Percentiles rank a stretch among this genome's conserved stretches.
phyloP scores from a whole-genome alignment of 2,329 filamentous ascomycete species.

The Curvularia sp. region DNA sequence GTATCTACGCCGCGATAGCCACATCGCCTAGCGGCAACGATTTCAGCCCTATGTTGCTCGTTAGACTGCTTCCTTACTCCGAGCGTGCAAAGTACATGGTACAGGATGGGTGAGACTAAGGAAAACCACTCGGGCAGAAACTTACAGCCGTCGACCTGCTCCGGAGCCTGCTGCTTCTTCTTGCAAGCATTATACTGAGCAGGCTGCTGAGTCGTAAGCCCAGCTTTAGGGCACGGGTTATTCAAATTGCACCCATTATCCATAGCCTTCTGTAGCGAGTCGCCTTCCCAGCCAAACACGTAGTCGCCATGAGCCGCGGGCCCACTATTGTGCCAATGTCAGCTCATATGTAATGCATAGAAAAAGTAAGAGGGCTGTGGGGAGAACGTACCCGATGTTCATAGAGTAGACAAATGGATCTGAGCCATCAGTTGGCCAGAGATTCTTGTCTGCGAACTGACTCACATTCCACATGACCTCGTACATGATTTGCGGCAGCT shows the following conservation, averaged over 20 bases:
- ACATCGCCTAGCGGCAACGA: constrained; percentile 35
- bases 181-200: constrained; percentile 42
- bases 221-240: constrained; percentile 40
- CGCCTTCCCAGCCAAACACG: constrained; percentile 55
- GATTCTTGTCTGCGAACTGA: constrained; percentile 38
- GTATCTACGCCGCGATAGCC: constrained; percentile 35
- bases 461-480: constrained; percentile 48
- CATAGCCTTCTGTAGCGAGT: constrained; percentile 53
- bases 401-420: constrained; percentile 45
- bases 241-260: constrained; percentile 51
- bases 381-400: constrained; percentile 39
- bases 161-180: constrained; percentile 44
- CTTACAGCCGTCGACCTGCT: constrained; percentile 45
- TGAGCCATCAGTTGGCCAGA: constrained; percentile 44
- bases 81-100: too few relatives aligned
- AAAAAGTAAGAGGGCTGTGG: background rate
- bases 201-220: constrained; percentile 38
- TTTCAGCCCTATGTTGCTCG: constrained; percentile 33
- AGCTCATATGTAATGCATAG: background rate
- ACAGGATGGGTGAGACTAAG: too few relatives aligned
- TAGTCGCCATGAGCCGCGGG: constrained; percentile 49
- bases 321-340: constrained; percentile 24
- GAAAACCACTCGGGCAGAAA: background rate
- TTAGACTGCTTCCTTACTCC: constrained; percentile 12
- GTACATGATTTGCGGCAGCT: constrained; percentile 48